These are phyloP conservation scores for Isabelozyma heimii DNA, from an alignment of 805 yeast genomes.

Conservation along the genomic window DNA sequence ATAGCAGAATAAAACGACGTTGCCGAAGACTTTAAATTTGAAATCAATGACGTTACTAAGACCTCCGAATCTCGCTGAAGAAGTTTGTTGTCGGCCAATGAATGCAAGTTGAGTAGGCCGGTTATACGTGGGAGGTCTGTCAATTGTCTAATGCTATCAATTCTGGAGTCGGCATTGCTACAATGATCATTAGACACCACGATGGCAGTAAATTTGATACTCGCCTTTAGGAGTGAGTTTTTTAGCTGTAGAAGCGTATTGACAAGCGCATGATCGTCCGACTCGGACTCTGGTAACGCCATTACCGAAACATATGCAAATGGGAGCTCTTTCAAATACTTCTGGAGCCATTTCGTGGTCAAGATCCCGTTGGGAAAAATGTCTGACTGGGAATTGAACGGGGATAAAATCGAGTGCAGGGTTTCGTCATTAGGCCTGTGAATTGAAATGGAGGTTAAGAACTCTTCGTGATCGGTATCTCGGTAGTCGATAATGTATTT, in stretches of 20 bases:
- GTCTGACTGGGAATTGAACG: slow-evolving; percentile 31
- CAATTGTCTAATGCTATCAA: slow-evolving; percentile 20
- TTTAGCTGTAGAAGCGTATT: slow-evolving; percentile 10
- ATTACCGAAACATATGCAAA: slow-evolving; percentile 25
- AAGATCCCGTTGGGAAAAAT: slow-evolving; percentile 29
- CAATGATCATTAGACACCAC: slow-evolving; percentile 7
- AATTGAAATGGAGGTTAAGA: background rate
- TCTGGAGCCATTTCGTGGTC: slow-evolving; percentile 32
- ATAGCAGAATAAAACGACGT: slow-evolving; percentile 31
- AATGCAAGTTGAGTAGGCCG: slow-evolving; percentile 26
- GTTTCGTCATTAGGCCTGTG: slow-evolving; percentile 2
- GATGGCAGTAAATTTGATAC: slow-evolving; percentile 9
- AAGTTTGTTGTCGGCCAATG: slow-evolving; percentile 3
- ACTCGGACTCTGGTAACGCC: slow-evolving; percentile 11
- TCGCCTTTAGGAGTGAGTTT: slow-evolving; percentile 5
- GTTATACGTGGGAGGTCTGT: slow-evolving; percentile 29
- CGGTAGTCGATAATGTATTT: slow-evolving; percentile 25
- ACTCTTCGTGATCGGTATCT: slow-evolving; percentile 3
- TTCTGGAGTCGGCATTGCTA: slow-evolving; percentile 16
- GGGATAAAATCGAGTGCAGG: slow-evolving; percentile 32
- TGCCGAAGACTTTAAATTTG: slow-evolving; percentile 26
- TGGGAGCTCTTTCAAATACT: slow-evolving; percentile 29
- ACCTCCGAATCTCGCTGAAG: slow-evolving; percentile 25
- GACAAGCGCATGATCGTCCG: slow-evolving; percentile 12
- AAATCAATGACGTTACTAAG: slow-evolving; percentile 26